phyloP scores from a whole-genome alignment of 148 eudicot genomes.

The Limonium bicolor region DNA sequence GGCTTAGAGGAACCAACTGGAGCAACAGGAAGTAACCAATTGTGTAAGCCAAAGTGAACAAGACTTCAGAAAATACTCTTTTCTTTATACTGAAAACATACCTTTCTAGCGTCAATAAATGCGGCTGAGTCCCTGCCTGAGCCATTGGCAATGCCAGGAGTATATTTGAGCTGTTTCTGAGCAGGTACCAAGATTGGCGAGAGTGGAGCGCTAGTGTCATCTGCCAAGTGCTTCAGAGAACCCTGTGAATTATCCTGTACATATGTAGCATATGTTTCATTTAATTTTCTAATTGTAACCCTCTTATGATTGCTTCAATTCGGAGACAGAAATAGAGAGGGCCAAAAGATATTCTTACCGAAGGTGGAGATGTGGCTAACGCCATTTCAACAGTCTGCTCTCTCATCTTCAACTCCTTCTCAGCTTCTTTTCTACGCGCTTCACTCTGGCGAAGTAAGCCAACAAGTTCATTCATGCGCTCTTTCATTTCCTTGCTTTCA shows the following conservation, averaged over 20 bases:
- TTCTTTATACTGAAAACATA: conserved; percentile 9
- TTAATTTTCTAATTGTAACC: too few species aligned
- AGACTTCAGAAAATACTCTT: neutral
- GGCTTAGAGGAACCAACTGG: conserved; percentile 91
- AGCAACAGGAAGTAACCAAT: neutral
- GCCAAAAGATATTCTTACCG: conserved; percentile 35
- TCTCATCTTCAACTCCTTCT: conserved; percentile 82
- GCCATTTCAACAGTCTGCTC: conserved; percentile 71
- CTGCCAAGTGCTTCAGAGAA: conserved; percentile 46
- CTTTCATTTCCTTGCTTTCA: conserved; percentile 86
- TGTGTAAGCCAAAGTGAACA: conserved; percentile 1
- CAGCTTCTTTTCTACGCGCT: conserved; percentile 74
- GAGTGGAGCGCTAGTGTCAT: conserved; percentile 53
- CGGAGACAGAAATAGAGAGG: too few species aligned
- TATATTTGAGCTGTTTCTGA: conserved; percentile 83
- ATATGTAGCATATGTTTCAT: too few species aligned
- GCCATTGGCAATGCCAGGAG: conserved; percentile 84
- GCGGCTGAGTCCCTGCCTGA: conserved; percentile 65
- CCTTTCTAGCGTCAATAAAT: conserved; percentile 80
- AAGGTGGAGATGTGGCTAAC: conserved; percentile 48
- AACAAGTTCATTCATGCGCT: conserved; percentile 87
- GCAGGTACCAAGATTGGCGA: conserved; percentile 84
- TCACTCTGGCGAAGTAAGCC: conserved; percentile 82
- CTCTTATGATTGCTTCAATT: too few species aligned
- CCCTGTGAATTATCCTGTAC: conserved; percentile 50